A percentile compares a stretch with the other conserved stretches of the same genome.
Conservation (phyloP, 2,329 filamentous ascomycete species). For the Talaromyces pinophilus region DNA sequence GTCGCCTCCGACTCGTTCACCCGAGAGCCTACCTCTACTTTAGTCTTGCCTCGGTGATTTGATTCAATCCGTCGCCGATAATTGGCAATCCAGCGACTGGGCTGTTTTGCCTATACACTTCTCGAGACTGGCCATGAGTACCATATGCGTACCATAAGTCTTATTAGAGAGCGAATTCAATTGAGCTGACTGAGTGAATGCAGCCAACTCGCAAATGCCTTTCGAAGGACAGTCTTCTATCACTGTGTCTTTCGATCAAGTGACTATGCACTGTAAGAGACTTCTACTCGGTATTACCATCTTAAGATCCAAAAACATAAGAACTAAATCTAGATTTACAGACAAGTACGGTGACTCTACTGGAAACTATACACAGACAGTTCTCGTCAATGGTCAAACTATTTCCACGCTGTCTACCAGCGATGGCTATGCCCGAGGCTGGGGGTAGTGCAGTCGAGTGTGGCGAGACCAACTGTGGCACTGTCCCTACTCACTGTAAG, state of each 20-base stretch:
- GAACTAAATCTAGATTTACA: slow-evolving; percentile 7
- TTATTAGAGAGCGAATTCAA: neutral
- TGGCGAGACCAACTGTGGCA: slow-evolving; percentile 43
- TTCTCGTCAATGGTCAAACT: slow-evolving; percentile 39
- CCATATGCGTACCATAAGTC: neutral
- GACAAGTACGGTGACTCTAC: slow-evolving; percentile 44
- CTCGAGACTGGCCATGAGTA: neutral
- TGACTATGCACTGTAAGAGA: slow-evolving; percentile 45
- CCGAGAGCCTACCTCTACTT: slow-evolving; percentile 47
- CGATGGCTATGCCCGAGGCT: slow-evolving; percentile 47
- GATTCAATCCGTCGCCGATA: slow-evolving; percentile 52
- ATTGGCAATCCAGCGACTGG: slow-evolving; percentile 41
- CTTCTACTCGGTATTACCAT: neutral
- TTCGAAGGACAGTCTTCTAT: slow-evolving; percentile 34
- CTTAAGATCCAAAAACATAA: neutral
- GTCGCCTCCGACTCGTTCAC: slow-evolving; percentile 46
- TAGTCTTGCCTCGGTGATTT: slow-evolving; percentile 49
- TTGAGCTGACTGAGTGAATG: neutral
- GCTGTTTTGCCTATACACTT: slow-evolving; percentile 33
- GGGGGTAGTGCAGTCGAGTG: slow-evolving; percentile 49
- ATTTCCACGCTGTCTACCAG: slow-evolving; percentile 51
- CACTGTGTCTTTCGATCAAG: slow-evolving; percentile 33
- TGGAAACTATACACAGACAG: slow-evolving; percentile 46
- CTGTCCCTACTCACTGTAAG: slow-evolving; percentile 42
- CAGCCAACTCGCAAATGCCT: slow-evolving; percentile 36